A percentile compares a stretch with the other conserved stretches of the same genome.
Conservation (phyloP, 345 rosid species). For the Eucalyptus shirleyi region DNA sequence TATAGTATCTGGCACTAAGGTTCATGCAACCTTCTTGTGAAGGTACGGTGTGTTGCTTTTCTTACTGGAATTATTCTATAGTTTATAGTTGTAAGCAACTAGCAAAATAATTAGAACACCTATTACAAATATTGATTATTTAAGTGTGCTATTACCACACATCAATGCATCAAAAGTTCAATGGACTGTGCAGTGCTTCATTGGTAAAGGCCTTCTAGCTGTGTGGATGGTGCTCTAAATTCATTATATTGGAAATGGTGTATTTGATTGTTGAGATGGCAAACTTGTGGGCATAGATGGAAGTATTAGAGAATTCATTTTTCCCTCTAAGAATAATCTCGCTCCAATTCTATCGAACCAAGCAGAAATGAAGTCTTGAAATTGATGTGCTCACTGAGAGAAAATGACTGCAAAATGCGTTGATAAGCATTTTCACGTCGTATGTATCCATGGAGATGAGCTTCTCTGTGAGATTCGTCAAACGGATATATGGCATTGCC, state of each 20-base stretch:
- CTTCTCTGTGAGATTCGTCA: neutral
- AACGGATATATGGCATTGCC: neutral
- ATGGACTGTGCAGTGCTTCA: slow-evolving; percentile 64
- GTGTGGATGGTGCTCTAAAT: neutral
- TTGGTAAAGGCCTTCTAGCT: slow-evolving; percentile 24
- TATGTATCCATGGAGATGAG: neutral
- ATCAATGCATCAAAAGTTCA: slow-evolving; percentile 63
- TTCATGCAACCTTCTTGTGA: slow-evolving; percentile 62
- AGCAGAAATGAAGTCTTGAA: neutral
- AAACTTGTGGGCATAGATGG: neutral
- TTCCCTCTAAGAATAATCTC: neutral
- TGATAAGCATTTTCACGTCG: neutral
- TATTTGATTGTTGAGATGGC: neutral
- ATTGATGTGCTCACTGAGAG: neutral
- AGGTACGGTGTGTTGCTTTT: slow-evolving; percentile 18
- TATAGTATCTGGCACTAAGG: no score
- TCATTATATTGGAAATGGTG: neutral
- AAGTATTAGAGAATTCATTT: neutral
- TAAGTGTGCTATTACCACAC: slow-evolving; percentile 54
- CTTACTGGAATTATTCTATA: neutral
- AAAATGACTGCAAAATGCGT: neutral
- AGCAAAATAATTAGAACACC: slow-evolving; percentile 36
- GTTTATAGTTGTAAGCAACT: neutral
- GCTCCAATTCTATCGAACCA: neutral
- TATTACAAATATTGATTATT: slow-evolving; percentile 41